A percentile compares a stretch with the other conserved stretches of the same genome.
Conservation (phyloP, 768 basidiomycete species). For the Suillus spraguei region DNA sequence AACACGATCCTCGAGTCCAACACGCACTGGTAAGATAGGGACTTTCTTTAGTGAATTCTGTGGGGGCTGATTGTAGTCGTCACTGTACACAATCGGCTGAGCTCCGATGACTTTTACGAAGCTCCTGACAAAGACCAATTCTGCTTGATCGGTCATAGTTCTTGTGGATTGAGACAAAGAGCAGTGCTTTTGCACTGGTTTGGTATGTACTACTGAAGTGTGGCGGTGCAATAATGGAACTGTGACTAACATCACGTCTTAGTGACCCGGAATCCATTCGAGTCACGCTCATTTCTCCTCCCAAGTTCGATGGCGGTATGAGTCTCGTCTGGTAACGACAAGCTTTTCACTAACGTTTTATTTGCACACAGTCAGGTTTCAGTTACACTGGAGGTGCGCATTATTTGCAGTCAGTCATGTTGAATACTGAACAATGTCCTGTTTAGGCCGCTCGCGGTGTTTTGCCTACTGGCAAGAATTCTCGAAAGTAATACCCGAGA, state of each 20-base stretch:
- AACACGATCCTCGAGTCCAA: slow-evolving; percentile 11
- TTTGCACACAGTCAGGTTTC: slow-evolving; percentile 57
- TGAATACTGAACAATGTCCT: neutral
- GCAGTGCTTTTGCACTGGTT: neutral
- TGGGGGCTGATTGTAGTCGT: slow-evolving; percentile 79
- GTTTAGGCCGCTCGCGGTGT: slow-evolving; percentile 78
- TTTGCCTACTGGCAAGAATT: slow-evolving; percentile 94
- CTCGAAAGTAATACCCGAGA: slow-evolving; percentile 51
- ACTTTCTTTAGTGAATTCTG: slow-evolving; percentile 67
- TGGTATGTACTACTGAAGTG: neutral
- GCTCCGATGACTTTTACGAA: slow-evolving; percentile 64
- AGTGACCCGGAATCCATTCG: slow-evolving; percentile 19
- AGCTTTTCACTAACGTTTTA: slow-evolving; percentile 17
- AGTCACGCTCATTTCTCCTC: slow-evolving; percentile 23
- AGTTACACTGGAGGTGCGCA: slow-evolving; percentile 62
- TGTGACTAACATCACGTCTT: neutral
- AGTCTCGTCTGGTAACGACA: neutral
- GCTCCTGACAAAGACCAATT: slow-evolving; percentile 64
- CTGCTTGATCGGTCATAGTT: slow-evolving; percentile 56
- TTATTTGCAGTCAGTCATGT: neutral
- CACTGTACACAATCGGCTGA: slow-evolving; percentile 67
- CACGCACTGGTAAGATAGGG: slow-evolving; percentile 66
- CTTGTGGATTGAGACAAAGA: slow-evolving; percentile 6
- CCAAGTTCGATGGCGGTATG: slow-evolving; percentile 41
- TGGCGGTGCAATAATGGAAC: slow-evolving; percentile 6